Percentiles rank a stretch among this genome's conserved stretches.
Conservation (phyloP, 371 early-diverging fungal genomes). For the Syncephalastrum sp. region DNA sequence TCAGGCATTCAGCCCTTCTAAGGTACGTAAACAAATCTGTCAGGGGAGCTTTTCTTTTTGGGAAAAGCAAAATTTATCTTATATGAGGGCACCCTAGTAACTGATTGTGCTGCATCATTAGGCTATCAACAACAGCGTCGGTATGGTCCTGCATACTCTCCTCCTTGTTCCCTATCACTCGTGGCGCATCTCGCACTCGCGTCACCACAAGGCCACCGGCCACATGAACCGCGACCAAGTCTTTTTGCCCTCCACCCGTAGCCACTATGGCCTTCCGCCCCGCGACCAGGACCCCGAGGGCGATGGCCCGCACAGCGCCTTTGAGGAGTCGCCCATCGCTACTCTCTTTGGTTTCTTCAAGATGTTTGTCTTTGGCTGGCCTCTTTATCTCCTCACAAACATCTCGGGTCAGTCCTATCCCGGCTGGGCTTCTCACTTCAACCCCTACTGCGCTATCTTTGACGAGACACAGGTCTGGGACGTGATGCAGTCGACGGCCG, state of each 20-base stretch:
- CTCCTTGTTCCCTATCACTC: conserved; percentile 85
- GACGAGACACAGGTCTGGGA: conserved; percentile 62
- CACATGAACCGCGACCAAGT: conserved; percentile 87
- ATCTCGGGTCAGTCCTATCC: conserved; percentile 69
- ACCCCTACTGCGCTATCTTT: conserved; percentile 76
- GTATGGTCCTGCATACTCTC: conserved; percentile 79
- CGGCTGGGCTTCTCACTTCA: conserved; percentile 81
- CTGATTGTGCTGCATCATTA: conserved; percentile 6
- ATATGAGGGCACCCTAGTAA: neutral
- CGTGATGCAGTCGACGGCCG: conserved; percentile 72
- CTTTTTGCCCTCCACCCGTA: conserved; percentile 77
- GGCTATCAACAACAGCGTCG: conserved; percentile 77
- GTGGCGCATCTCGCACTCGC: conserved; percentile 71
- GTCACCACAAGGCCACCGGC: conserved; percentile 83
- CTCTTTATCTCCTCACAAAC: conserved; percentile 73
- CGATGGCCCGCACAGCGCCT: conserved; percentile 39
- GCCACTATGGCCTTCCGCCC: conserved; percentile 42
- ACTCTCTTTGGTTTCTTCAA: conserved; percentile 56
- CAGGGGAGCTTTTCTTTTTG: neutral
- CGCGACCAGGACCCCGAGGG: conserved; percentile 37
- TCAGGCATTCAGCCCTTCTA: conserved; percentile 78
- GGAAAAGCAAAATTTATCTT: neutral
- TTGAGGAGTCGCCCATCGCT: conserved; percentile 69
- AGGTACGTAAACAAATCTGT: conserved; percentile 22
- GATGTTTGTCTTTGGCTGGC: conserved; percentile 83